Conservation (phyloP, 1,284 basidiomycete genomes). For the Melampsora americana region DNA sequence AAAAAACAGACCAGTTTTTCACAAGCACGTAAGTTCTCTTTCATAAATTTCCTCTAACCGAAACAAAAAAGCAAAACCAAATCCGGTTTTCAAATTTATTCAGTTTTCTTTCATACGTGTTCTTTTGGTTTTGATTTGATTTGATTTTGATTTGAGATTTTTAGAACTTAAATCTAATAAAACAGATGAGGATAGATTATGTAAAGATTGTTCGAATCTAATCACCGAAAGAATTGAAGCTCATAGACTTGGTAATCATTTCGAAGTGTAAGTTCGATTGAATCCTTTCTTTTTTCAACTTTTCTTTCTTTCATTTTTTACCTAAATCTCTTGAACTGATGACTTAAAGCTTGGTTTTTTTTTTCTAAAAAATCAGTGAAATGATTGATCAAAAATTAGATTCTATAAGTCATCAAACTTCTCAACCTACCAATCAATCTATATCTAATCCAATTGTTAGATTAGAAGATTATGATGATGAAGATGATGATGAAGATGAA, state of each 20-base stretch:
- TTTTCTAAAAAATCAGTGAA: not conserved
- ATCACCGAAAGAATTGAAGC: not conserved
- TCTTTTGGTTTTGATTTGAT: too few relatives aligned
- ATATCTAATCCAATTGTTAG: not conserved
- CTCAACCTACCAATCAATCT: not conserved
- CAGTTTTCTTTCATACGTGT: too few relatives aligned
- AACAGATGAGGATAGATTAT: slow-evolving; percentile 7
- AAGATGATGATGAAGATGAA: slow-evolving; percentile 1
- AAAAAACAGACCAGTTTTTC: not conserved
- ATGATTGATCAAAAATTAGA: slow-evolving; percentile 3
- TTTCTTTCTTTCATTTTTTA: not conserved
- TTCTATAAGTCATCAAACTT: not conserved
- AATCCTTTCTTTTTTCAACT: not conserved
- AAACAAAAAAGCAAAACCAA: too few relatives aligned
- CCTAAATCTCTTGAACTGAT: not conserved
- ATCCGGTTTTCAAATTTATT: too few relatives aligned
- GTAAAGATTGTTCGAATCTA: not conserved
- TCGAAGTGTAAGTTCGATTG: not conserved
- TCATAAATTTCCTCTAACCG: not conserved
- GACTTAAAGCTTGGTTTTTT: not conserved
- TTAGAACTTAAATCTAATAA: not conserved
- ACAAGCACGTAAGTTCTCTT: not conserved
- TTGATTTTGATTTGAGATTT: too few relatives aligned
- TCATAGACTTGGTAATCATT: not conserved
- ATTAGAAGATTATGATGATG: not conserved